Conservation (phyloP, 257 asterid species). For the Fraxinus anomala region DNA sequence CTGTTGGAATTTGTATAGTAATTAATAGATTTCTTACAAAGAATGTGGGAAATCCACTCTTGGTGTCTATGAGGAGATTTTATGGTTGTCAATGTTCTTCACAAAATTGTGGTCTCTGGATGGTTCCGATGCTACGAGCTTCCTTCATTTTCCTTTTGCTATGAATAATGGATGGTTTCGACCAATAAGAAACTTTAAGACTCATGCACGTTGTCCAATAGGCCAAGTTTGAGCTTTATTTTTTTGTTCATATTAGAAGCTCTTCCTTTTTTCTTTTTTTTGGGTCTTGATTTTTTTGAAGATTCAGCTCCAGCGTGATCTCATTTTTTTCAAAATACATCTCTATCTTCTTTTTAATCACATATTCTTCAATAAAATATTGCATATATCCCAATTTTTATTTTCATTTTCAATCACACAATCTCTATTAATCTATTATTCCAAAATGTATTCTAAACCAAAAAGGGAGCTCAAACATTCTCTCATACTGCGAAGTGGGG, state of each 20-base stretch:
- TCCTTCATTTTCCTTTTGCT: conserved; percentile 14
- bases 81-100: conserved; percentile 7
- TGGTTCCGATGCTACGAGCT: not conserved
- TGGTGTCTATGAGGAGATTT: conserved; percentile 16
- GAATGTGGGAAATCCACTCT: conserved; percentile 23
- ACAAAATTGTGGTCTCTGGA: not conserved
- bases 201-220: not conserved
- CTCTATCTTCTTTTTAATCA: too few relatives aligned
- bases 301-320: too few relatives aligned
- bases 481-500: too few relatives aligned
- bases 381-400: accelerated
- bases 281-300: not conserved
- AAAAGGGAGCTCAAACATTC: too few relatives aligned
- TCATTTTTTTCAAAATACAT: too few relatives aligned
- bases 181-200: not conserved
- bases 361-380: too few relatives aligned
- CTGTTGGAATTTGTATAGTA: conserved; percentile 19
- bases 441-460: too few relatives aligned
- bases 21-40: conserved; percentile 21
- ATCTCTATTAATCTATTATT: too few relatives aligned
- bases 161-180: not conserved
- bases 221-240: not conserved
- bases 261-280: too few relatives aligned
- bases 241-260: not conserved
- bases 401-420: too few relatives aligned